Evolutionary conservation across 1,284 basidiomycete species (phyloP).

Genomic region (Fistulina hepatica): DNA sequence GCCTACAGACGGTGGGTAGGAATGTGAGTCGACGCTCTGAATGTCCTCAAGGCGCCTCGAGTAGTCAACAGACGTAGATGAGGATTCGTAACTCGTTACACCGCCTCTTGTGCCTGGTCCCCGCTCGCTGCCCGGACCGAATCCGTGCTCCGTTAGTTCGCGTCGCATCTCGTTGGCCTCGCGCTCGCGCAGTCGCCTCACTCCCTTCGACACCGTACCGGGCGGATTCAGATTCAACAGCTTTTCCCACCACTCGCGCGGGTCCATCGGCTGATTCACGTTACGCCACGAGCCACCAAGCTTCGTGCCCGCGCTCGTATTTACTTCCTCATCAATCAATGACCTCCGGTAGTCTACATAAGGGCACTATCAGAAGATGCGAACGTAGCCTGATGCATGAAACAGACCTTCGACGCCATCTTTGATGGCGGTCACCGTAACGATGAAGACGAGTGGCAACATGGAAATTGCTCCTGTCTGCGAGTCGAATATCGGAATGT

Average conservation of each 20-base stretch:
- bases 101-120: conserved; percentile 30
- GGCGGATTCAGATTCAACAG: conserved; percentile 59
- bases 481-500: conserved; percentile 88
- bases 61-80: too few relatives aligned
- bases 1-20: conserved; percentile 41
- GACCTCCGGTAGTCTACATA: conserved; percentile 91
- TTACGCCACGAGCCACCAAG: conserved; percentile 79
- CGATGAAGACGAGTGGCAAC: conserved; percentile 81
- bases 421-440: conserved; percentile 86
- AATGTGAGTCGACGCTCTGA: conserved; percentile 52
- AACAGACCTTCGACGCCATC: conserved; percentile 91
- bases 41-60: conserved; percentile 57
- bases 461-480: conserved; percentile 77
- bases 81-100: too few relatives aligned
- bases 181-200: conserved; percentile 73
- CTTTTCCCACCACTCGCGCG: conserved; percentile 66
- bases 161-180: conserved; percentile 52
- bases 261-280: conserved; percentile 76
- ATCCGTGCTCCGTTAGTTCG: conserved; percentile 50
- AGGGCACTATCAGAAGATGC: too few relatives aligned
- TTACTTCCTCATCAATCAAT: conserved; percentile 81
- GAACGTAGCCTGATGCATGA: too few relatives aligned
- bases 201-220: conserved; percentile 73
- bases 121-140: too few relatives aligned
- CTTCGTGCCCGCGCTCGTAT: conserved; percentile 80